phyloP scores from a whole-genome alignment of 2,329 filamentous ascomycete species.

The Penicillium hordei region DNA sequence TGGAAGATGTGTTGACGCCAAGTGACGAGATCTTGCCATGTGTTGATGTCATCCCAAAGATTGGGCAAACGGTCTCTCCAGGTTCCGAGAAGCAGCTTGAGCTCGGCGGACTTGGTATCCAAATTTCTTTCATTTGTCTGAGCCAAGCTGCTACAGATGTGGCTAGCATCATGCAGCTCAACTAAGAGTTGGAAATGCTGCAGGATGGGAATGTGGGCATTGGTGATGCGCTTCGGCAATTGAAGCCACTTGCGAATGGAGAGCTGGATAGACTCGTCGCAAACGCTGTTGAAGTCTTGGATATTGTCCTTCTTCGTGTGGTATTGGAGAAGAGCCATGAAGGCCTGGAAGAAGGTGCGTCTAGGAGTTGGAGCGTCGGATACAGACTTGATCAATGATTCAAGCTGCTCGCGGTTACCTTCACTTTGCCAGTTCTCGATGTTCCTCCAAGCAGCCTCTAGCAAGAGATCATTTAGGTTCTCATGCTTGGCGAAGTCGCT shows the following conservation, averaged over 20 bases:
- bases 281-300: constrained; percentile 82
- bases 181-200: constrained; percentile 98
- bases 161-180: constrained; percentile 93
- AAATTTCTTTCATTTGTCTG: constrained; percentile 81
- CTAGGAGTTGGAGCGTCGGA: constrained; percentile 96
- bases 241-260: constrained; percentile 99
- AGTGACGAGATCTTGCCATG: constrained; percentile 99
- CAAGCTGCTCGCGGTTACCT: constrained; percentile 83
- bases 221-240: constrained; percentile 87
- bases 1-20: constrained; percentile 99
- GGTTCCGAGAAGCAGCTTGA: constrained; percentile 88
- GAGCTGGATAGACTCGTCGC: constrained; percentile 94
- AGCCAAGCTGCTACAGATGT: constrained; percentile 88
- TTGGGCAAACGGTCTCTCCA: constrained; percentile 97
- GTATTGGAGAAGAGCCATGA: constrained; percentile 93
- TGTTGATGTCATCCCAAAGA: constrained; percentile 98
- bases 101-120: constrained; percentile 90
- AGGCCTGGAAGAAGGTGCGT: constrained; percentile 95
- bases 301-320: constrained; percentile 82
- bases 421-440: constrained; percentile 91
- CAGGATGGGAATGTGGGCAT: constrained; percentile 89
- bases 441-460: constrained; percentile 94
- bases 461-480: constrained; percentile 91
- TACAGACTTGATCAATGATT: constrained; percentile 91
- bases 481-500: constrained; percentile 98